Base-by-base conservation (phyloP, 2,329 filamentous ascomycete genomes). In the Penicillium thymicola region DNA sequence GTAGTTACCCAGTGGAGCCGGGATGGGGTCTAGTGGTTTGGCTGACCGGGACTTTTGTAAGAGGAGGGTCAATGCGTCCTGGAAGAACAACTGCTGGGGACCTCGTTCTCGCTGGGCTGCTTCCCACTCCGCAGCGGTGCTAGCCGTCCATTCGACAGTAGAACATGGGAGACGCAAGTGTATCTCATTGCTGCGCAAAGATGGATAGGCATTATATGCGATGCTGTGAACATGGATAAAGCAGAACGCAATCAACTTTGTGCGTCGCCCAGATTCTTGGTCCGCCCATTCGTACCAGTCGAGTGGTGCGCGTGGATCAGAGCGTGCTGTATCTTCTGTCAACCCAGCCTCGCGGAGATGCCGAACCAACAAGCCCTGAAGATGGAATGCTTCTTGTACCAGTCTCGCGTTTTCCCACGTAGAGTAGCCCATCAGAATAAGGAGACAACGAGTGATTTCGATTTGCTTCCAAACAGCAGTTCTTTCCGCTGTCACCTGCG, bases 1-100 rank as follows among this genome's bases (percentile, higher is more conserved):
- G 61, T 90, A 89, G 64, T 88, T 88, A 0, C 87, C 88, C 7
- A 89, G 72, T 0, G 85, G 84, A 8, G 72, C 61, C 9, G 70
- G 70, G 27, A 71, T 71, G 3, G 69, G 69, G 32, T 67, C 62
- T n/a, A 73, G 55, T 38, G 69, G 59, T 46, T 69, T 55, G 16
- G 62, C 54, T 14, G 60, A 63, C 40, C 63, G 66, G 21, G 68
- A 65, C 37, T 67, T 67, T 46, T 71, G 70, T n/a, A 72, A 59
- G 14, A 72, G 58, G 30, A 71, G 58, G 18, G 66, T 61, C 51
- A 74, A 59, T 4, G 72, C 71, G 44, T 71, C 70, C 38, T 73
- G 70, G 50, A 74, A 74, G 14, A 68, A 70, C 11, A 72, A 53
- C 32, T 74, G 70, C 38, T 69, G 65, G 45, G 65, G 59, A 23